Percentiles rank a stretch among this genome's conserved stretches.
Evolutionary conservation across 768 basidiomycete genomes (phyloP).

Genomic region (Rhodotorula paludigena): DNA sequence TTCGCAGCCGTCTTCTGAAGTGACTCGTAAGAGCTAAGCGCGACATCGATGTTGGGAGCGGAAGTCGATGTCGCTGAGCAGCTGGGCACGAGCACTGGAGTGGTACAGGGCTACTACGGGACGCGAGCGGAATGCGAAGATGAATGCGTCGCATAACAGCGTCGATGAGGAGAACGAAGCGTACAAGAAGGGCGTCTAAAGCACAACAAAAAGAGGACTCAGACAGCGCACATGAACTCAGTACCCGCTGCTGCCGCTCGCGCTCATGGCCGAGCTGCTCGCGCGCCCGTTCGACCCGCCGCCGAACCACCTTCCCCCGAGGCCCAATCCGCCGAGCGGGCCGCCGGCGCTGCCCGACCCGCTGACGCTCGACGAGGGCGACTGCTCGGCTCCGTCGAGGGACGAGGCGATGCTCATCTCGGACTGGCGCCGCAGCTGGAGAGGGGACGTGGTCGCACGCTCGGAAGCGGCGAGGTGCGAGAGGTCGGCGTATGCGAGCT

Average conservation of each 20-base stretch:
- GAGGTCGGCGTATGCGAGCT: constrained; percentile 38
- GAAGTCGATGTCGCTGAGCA: no score
- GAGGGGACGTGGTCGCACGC: constrained; percentile 17
- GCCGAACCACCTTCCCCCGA: constrained; percentile 1
- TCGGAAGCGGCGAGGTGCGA: constrained; percentile 19
- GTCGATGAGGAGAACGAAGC: not conserved
- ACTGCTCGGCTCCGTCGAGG: not conserved
- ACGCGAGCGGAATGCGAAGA: no score
- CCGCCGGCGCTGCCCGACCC: not conserved
- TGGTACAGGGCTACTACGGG: no score
- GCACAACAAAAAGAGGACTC: no score
- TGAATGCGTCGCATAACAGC: not conserved
- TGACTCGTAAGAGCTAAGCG: no score
- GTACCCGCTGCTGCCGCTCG: not conserved
- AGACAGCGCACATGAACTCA: not conserved
- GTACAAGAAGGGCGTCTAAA: no score
- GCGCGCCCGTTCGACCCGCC: not conserved
- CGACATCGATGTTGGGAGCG: no score
- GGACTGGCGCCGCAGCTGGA: constrained; percentile 13
- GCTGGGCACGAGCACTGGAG: no score
- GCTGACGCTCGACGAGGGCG: not conserved
- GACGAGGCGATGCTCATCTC: constrained; percentile 16
- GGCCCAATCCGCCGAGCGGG: not conserved
- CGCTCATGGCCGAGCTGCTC: constrained; percentile 3
- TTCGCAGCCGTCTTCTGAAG: no score